These are phyloP conservation scores for Chiua virens DNA, from an alignment of 768 basidiomycete species.

Conservation along the genomic window DNA sequence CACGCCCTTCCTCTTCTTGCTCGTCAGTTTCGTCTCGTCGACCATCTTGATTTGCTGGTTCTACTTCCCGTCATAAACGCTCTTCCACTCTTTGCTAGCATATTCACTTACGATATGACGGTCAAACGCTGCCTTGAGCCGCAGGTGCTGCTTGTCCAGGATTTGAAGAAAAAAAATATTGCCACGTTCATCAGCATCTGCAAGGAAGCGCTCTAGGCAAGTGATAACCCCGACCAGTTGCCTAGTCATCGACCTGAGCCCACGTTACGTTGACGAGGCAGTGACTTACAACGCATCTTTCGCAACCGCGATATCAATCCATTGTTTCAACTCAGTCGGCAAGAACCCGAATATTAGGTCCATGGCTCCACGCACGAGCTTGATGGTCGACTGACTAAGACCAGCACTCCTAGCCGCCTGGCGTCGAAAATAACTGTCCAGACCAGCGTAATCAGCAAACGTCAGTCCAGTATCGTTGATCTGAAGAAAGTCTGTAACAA, in stretches of 20 bases:
- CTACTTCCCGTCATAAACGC: conserved; percentile 38
- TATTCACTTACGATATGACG: conserved; percentile 60
- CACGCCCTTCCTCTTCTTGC: conserved; percentile 91
- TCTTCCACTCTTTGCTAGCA: neutral
- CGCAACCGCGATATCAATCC: conserved; percentile 77
- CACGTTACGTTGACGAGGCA: neutral
- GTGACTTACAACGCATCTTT: conserved; percentile 68
- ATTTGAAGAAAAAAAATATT: conserved; percentile 71
- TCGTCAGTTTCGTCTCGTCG: conserved; percentile 87
- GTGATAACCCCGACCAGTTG: conserved; percentile 84
- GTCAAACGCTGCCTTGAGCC: conserved; percentile 75
- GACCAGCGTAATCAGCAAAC: conserved; percentile 92
- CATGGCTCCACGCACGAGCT: conserved; percentile 86
- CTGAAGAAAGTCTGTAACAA: conserved; percentile 89
- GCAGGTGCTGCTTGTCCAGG: conserved; percentile 80
- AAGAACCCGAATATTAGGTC: conserved; percentile 96
- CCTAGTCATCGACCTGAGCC: conserved; percentile 41
- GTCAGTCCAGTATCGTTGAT: conserved; percentile 87
- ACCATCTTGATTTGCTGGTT: conserved; percentile 85
- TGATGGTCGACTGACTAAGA: conserved; percentile 66
- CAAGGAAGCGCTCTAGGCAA: conserved; percentile 71
- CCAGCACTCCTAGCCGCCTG: conserved; percentile 78
- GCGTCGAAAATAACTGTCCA: conserved; percentile 92
- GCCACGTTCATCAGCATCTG: conserved; percentile 77
- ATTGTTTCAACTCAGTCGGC: conserved; percentile 75